Evolutionary conservation across 2,329 filamentous ascomycete genomes (phyloP), one percentile per base, ranked within the genome.

Genomic region (Aspergillus ustus): DNA sequence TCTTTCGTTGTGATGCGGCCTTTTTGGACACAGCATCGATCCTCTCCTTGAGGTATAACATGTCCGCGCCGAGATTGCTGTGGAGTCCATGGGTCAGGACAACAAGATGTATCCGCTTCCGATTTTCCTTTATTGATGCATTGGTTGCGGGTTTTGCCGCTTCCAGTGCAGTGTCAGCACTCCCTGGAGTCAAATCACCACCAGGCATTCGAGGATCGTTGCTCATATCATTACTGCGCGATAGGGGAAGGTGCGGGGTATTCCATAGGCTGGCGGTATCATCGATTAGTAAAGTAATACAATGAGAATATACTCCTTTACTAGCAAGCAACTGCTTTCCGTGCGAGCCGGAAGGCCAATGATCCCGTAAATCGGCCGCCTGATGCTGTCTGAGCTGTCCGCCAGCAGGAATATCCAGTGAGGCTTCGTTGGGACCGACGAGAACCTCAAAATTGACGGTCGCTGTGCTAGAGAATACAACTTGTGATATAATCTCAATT

Each of bases 21-120:
- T 94, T 88, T 69, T 83, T 89, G 4, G 89, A 8, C 4, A 54
- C 45, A 48, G 50, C 87, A 78, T 99, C 95, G 64, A 99, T 98
- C 76, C 92, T 96, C 78, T 99, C 95, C 73, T 99, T 99, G 75
- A 99, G 80, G 73, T 91, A 99, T 20, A 99, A 82, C 95, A 99
- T 97, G 75, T 99, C 95, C 22, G 93, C 91, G 5, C 95, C 92
- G 13, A 97, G 83, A 75, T 99, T 99, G 77, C 94, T 97, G 76
- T 99, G 95, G 65, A 99, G 78, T 0, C 95, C 95, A 79, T 99
- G 95, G 0, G 95, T 98, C 53, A 99, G 79, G 37, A 99, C 84
- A 25, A 99, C 95, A 46, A 99, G 81, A 74, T 99, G 95, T 2
- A 99, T 83, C 66, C 88, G 83, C 48, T 76, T 73, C 65, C 60